These are phyloP conservation scores for Termitomyces heimii DNA, from an alignment of 768 basidiomycete species.

Conservation along the genomic window DNA sequence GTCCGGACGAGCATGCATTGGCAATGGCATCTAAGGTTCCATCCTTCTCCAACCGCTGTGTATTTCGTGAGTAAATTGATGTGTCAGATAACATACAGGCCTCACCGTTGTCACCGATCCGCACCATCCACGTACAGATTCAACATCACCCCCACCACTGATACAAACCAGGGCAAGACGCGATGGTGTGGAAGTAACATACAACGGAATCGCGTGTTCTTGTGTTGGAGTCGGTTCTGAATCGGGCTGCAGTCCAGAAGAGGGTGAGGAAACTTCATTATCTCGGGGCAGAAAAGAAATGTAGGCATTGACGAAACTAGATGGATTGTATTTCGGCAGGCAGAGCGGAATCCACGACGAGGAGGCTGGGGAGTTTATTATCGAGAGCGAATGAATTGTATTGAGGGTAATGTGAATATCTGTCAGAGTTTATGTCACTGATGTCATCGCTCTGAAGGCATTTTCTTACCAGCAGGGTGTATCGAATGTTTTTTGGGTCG, in stretches of 20 bases:
- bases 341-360: slow-evolving; percentile 96
- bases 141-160: slow-evolving; percentile 79
- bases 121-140: slow-evolving; percentile 75
- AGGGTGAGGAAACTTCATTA: slow-evolving; percentile 16
- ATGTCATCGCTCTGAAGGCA: neutral
- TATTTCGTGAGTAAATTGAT: neutral
- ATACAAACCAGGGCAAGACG: slow-evolving; percentile 73
- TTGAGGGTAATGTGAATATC: slow-evolving; percentile 93
- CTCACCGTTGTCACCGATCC: slow-evolving; percentile 55
- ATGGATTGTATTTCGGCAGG: slow-evolving; percentile 88
- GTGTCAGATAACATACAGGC: neutral
- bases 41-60: slow-evolving; percentile 60
- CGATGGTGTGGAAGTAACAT: slow-evolving; percentile 16
- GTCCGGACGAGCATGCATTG: slow-evolving; percentile 37
- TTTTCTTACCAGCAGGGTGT: slow-evolving; percentile 72
- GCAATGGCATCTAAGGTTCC: slow-evolving; percentile 48
- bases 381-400: slow-evolving; percentile 79
- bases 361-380: slow-evolving; percentile 68
- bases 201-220: neutral
- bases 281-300: slow-evolving; percentile 62
- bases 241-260: slow-evolving; percentile 5
- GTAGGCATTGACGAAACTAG: slow-evolving; percentile 89
- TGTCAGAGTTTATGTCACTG: slow-evolving; percentile 16
- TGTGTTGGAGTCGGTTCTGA: slow-evolving; percentile 10
- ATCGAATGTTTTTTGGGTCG: slow-evolving; percentile 92